Percentiles rank a stretch among this genome's conserved stretches.
phyloP scores from a whole-genome alignment of 2,329 filamentous ascomycete species.

The Colletotrichum nymphaeae region DNA sequence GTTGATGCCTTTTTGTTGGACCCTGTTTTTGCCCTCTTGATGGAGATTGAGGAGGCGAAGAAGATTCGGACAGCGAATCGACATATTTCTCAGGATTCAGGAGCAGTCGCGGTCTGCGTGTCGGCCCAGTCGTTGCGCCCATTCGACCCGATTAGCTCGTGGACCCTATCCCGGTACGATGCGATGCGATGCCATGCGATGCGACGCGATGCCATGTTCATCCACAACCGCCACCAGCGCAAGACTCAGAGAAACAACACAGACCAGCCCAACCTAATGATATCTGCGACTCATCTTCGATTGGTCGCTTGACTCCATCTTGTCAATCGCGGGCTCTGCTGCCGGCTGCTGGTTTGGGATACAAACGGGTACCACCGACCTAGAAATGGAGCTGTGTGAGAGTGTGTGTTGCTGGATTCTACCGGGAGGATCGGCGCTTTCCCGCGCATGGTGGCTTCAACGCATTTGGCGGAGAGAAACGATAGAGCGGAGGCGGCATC shows the following conservation, averaged over 20 bases:
- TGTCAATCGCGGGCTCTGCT: not conserved
- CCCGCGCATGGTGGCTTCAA: conserved; percentile 33
- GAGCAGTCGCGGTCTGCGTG: conserved; percentile 27
- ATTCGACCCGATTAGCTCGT: conserved; percentile 33
- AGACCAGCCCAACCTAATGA: conserved; percentile 9
- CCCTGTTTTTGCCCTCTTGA: conserved; percentile 8
- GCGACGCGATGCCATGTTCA: conserved; percentile 17
- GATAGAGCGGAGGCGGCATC: conserved; percentile 23
- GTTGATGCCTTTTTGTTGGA: conserved; percentile 3
- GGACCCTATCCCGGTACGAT: conserved; percentile 25
- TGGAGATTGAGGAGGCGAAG: not conserved
- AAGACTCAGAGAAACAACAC: conserved; percentile 13
- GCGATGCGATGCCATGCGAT: conserved; percentile 6
- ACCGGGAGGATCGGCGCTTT: conserved; percentile 21
- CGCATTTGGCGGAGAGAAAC: conserved; percentile 20
- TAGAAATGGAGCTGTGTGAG: conserved; percentile 24
- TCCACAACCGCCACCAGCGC: not conserved
- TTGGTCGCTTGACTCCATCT: not conserved
- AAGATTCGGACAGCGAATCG: not conserved
- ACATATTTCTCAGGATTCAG: not conserved
- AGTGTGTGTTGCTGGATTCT: conserved; percentile 27
- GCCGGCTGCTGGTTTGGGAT: conserved; percentile 2
- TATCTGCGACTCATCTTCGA: not conserved
- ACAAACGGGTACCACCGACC: conserved; percentile 9
- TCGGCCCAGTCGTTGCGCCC: conserved; percentile 19